These are phyloP conservation scores for Amylocarpus encephaloides DNA, from an alignment of 2,329 filamentous ascomycete species.

Conservation along the genomic window DNA sequence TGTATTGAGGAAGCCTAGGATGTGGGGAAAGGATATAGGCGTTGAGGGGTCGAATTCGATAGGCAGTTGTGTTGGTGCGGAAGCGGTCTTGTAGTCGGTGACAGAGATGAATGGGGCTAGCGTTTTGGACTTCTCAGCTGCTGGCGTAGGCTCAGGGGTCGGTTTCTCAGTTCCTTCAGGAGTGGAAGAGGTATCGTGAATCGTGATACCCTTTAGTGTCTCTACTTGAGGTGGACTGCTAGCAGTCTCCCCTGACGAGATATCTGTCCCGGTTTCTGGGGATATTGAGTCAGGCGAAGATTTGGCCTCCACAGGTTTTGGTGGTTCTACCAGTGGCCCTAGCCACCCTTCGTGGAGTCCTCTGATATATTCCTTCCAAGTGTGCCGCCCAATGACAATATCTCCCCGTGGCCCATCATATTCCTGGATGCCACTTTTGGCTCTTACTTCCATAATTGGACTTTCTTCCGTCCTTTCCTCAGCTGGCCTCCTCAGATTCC, in stretches of 20 bases:
- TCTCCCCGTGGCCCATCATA: conserved; percentile 75
- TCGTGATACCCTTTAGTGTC: conserved; percentile 13
- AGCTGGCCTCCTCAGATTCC: conserved; percentile 53
- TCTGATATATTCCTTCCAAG: conserved; percentile 96
- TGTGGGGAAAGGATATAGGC: conserved; percentile 74
- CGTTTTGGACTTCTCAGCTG: conserved; percentile 46
- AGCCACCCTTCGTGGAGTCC: conserved; percentile 96
- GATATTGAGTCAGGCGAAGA: conserved; percentile 12
- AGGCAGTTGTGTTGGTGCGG: conserved; percentile 61
- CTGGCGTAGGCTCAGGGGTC: conserved; percentile 6
- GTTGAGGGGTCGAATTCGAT: conserved; percentile 65
- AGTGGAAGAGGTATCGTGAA: conserved; percentile 22
- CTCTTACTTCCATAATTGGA: conserved; percentile 56
- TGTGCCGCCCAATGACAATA: conserved; percentile 80
- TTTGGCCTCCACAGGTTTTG: conserved; percentile 29
- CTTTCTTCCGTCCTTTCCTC: conserved; percentile 39
- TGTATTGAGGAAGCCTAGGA: conserved; percentile 89
- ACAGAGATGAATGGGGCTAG: conserved; percentile 69
- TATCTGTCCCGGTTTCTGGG: conserved; percentile 16
- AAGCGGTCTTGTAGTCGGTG: conserved; percentile 61
- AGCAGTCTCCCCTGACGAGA: conserved; percentile 23
- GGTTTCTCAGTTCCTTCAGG: conserved; percentile 24
- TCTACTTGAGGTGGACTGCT: background rate
- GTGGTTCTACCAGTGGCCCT: conserved; percentile 67
- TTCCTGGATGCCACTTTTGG: conserved; percentile 59